These are phyloP conservation scores for Talaromyces proteolyticus DNA, from an alignment of 495 filamentous ascomycete genomes.

Conservation along the genomic window DNA sequence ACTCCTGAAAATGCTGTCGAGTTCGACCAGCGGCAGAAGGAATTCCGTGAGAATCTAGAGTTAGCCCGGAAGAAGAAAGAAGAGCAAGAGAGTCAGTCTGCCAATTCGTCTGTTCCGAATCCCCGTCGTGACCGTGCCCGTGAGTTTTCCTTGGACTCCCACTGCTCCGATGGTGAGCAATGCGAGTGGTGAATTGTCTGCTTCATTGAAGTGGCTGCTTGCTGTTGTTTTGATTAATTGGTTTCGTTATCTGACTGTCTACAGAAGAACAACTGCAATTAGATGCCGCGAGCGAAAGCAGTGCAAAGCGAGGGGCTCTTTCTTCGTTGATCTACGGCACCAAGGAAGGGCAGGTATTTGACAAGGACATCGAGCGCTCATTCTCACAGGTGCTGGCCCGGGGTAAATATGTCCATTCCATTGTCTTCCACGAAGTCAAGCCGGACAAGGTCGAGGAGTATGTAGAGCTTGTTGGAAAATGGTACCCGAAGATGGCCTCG, in stretches of 20 bases:
- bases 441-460: conserved; percentile 96
- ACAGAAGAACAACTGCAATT: conserved; percentile 40
- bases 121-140: conserved; percentile 31
- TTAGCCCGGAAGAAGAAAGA: conserved; percentile 67
- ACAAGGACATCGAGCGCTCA: conserved; percentile 88
- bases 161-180: conserved; percentile 52
- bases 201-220: conserved; percentile 31
- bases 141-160: conserved; percentile 40
- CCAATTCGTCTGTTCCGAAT: conserved; percentile 37
- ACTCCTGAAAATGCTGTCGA: conserved; percentile 58
- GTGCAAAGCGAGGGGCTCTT: conserved; percentile 39
- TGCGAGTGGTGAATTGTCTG: conserved; percentile 32
- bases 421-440: conserved; percentile 95
- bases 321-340: conserved; percentile 90
- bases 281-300: conserved; percentile 42
- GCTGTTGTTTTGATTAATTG: conserved; percentile 12
- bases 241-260: conserved; percentile 33
- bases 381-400: conserved; percentile 91
- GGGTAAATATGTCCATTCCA: conserved; percentile 97
- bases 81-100: conserved; percentile 78
- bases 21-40: conserved; percentile 76
- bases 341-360: conserved; percentile 85
- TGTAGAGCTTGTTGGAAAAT: conserved; percentile 80
- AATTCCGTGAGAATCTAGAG: conserved; percentile 78
- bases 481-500: conserved; percentile 84